phyloP scores from a whole-genome alignment of 352 stramenopile species.

The Globisporangium nagaii region DNA sequence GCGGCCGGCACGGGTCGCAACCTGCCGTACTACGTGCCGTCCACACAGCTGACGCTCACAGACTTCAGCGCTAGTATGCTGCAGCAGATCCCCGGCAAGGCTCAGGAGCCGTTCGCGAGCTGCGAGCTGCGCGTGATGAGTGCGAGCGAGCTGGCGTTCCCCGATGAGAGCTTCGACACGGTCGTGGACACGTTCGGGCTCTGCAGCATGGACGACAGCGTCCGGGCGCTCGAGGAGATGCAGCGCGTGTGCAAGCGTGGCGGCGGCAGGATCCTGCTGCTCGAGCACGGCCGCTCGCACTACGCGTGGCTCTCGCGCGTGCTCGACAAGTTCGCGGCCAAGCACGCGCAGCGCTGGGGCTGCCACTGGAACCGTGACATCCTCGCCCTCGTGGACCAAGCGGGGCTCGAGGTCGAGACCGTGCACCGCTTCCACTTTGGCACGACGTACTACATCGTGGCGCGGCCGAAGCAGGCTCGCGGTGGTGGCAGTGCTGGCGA shows the following conservation, averaged over 20 bases:
- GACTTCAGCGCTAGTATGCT: constrained; percentile 80
- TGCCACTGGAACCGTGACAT: constrained; percentile 97
- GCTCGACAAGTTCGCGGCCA: constrained; percentile 90
- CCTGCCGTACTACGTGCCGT: constrained; percentile 80
- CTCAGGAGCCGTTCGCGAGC: constrained; percentile 12
- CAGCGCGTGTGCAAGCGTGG: constrained; percentile 86
- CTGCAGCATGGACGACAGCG: constrained; percentile 93
- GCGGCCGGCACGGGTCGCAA: constrained; percentile 93
- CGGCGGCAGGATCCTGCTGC: constrained; percentile 83
- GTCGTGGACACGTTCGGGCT: constrained; percentile 96
- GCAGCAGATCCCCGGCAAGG: constrained; percentile 30
- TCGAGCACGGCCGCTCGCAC: constrained; percentile 93
- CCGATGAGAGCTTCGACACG: constrained; percentile 86
- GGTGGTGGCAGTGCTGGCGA: too few species aligned
- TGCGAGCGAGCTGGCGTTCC: constrained; percentile 54
- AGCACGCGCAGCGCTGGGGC: constrained; percentile 93
- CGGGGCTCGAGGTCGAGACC: constrained; percentile 84
- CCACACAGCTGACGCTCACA: constrained; percentile 47
- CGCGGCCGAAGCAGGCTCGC: constrained; percentile 38
- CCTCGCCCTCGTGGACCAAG: constrained; percentile 73
- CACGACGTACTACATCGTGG: constrained; percentile 91
- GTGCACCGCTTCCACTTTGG: constrained; percentile 93
- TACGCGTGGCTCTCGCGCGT: constrained; percentile 88
- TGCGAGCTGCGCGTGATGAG: constrained; percentile 59
- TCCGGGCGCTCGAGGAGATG: constrained; percentile 90